Evolutionary conservation across 2,329 filamentous ascomycete genomes (phyloP).

Genomic region (Acrodontium crateriforme): DNA sequence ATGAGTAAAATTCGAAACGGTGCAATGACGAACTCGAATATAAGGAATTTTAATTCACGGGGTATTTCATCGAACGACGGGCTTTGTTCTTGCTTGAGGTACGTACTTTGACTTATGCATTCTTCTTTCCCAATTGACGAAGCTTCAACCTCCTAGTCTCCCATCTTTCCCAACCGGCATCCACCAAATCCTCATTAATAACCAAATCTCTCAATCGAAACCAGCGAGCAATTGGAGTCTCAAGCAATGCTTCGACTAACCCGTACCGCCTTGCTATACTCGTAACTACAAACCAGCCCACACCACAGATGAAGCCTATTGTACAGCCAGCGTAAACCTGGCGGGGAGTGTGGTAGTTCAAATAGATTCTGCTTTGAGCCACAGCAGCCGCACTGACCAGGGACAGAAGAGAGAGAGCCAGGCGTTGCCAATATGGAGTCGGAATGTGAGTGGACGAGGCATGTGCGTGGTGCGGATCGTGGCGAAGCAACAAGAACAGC

Average conservation of each 20-base stretch:
- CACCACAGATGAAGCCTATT: conserved; percentile 57
- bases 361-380: conserved; percentile 71
- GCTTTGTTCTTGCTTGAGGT: no score
- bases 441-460: conserved; percentile 36
- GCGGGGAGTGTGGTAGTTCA: conserved; percentile 79
- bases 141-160: conserved; percentile 38
- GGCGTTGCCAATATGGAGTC: conserved; percentile 48
- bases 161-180: conserved; percentile 92
- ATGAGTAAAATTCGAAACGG: no score
- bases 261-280: conserved; percentile 52
- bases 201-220: conserved; percentile 72
- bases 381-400: conserved; percentile 36
- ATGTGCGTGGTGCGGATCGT: conserved; percentile 40
- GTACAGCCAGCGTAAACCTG: conserved; percentile 72
- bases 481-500: conserved; percentile 73
- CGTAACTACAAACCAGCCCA: conserved; percentile 67
- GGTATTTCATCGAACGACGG: no score
- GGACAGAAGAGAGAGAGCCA: conserved; percentile 33
- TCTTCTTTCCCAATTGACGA: no score
- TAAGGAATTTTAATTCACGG: no score
- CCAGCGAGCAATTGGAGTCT: conserved; percentile 48
- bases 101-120: no score
- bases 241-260: conserved; percentile 58
- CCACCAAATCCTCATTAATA: conserved; percentile 73
- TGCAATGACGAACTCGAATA: no score